Evolutionary conservation across 352 stramenopile species (phyloP), one percentile per base, ranked within the genome.

Genomic region (Phytophthora litchii): DNA sequence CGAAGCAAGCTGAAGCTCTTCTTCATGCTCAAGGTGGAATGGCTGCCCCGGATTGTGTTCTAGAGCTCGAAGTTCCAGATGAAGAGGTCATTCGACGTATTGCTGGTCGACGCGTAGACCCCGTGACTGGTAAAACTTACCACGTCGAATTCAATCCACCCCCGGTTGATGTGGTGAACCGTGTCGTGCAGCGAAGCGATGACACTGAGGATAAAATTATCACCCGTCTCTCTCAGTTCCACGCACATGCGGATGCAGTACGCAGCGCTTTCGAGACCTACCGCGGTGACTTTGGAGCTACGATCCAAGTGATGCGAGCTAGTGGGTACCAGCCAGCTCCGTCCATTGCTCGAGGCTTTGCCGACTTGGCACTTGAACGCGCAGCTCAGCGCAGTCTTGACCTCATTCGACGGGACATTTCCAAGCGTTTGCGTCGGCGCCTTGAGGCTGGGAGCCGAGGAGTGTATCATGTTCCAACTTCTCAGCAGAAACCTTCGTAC

Each of bases 61-160:
- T 99, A 25, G 87, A 98, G 44, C 83, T 99, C 16, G 72, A 98
- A 48, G 93, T 99, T 4, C 93, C 95, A 0, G 96, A 99, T 64
- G 79, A 92, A 5, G 89, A 98, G 44, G 85, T 99, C 2, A 84
- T 98, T 54, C 85, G 95, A 59, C 91, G 97, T 29, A 99, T 99
- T 71, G 97, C 92, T 11, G 96, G 97, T 50, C 86, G 96, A 13
- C 96, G 95, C 44, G 96, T 99, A 27, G 94, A 99, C 67, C 91
- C 91, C 16, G 72, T 72, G 4, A 97, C 80, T 4, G 94, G 94
- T 48, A 92, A 94, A 57, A 98, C 89, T 3, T 99, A 99, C 77
- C 96, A 99, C 67, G 73, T 98, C 11, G 94, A 96, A 60, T 99
- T 97, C 73, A 97, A 97, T 54, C 94, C 95, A 16, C 97, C 97